Conservation (phyloP, 768 basidiomycete genomes). For the Atractiella rhizophila region DNA sequence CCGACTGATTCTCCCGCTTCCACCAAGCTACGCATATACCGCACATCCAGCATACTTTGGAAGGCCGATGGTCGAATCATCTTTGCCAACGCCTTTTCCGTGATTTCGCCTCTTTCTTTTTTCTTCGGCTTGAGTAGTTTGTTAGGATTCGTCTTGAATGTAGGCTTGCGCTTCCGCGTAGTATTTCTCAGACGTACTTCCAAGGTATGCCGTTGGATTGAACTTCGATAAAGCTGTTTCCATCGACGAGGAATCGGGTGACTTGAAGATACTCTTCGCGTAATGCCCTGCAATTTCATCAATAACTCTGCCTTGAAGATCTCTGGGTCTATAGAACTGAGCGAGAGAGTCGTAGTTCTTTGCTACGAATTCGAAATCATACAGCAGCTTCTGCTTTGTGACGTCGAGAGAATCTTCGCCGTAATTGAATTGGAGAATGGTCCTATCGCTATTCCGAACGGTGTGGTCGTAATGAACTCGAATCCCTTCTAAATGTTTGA, state of each 20-base stretch:
- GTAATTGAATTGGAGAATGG: constrained; percentile 85
- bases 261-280: too few relatives aligned
- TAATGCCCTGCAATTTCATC: too few relatives aligned
- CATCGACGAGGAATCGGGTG: too few relatives aligned
- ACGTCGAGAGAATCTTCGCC: constrained; percentile 92
- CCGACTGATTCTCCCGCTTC: constrained; percentile 99
- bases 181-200: constrained; percentile 77
- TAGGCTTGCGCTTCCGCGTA: constrained; percentile 56
- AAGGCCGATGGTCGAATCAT: constrained; percentile 31
- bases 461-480: constrained; percentile 95
- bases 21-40: constrained; percentile 76
- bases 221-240: constrained; percentile 43
- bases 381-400: constrained; percentile 84
- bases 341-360: constrained; percentile 59
- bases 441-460: constrained; percentile 78
- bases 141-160: constrained; percentile 44
- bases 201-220: constrained; percentile 53
- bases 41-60: constrained; percentile 58
- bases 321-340: constrained; percentile 33
- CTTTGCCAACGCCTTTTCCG: constrained; percentile 26
- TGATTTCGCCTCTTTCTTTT: constrained; percentile 25
- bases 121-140: constrained; percentile 25
- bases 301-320: constrained; percentile 30
- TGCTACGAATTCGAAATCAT: constrained; percentile 77
- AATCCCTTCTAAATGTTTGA: constrained; percentile 93